A percentile compares a stretch with the other conserved stretches of the same genome.
phyloP scores from a whole-genome alignment of 305 asterid species.

The Nicotiana rustica region DNA sequence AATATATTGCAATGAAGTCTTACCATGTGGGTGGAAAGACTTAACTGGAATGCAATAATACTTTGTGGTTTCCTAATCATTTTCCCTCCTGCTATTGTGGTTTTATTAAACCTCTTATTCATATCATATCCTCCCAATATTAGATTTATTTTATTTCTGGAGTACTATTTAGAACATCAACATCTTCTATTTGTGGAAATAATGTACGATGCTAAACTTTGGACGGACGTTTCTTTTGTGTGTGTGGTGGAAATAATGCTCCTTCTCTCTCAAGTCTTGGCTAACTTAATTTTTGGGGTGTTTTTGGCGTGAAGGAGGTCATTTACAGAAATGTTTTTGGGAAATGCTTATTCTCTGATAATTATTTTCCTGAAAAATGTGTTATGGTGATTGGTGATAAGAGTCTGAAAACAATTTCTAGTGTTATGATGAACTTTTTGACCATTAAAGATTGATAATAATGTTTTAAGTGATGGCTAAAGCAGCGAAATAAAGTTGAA shows the following conservation, averaged over 20 bases:
- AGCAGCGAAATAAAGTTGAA: no score
- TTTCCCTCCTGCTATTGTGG: background rate
- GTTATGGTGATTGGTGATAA: no score
- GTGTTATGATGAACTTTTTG: no score
- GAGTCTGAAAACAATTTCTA: no score
- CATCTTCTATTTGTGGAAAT: background rate
- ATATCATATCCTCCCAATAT: background rate
- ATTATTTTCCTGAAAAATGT: no score
- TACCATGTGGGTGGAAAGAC: background rate
- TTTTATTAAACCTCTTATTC: background rate
- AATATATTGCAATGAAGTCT: conserved; percentile 6
- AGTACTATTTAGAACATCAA: background rate
- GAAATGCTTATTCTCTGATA: no score
- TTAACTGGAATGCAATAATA: background rate
- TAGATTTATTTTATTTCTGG: background rate
- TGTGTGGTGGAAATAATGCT: no score
- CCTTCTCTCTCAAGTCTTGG: background rate
- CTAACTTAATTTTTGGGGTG: background rate
- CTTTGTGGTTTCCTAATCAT: conserved; percentile 14
- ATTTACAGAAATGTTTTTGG: no score
- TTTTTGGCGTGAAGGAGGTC: background rate
- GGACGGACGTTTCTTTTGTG: background rate
- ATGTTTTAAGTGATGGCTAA: no score
- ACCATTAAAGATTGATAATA: no score
- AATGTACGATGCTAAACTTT: background rate